Percentiles rank a stretch among this genome's conserved stretches.
These are phyloP conservation scores for Fusarium nanum DNA, from an alignment of 2,329 filamentous ascomycete species.

Conservation along the genomic window DNA sequence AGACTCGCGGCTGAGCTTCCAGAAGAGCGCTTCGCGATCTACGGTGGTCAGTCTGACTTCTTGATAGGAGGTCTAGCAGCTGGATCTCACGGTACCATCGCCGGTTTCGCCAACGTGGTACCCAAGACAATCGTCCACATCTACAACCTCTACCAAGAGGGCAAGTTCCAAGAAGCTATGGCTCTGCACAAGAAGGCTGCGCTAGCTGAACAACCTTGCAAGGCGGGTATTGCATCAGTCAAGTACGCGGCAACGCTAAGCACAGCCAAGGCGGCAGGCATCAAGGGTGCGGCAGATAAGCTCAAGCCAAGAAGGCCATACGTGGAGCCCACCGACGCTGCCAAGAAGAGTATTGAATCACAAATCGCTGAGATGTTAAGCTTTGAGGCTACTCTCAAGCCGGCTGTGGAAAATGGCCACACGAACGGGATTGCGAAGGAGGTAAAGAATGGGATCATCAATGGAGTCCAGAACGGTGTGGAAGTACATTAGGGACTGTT, in stretches of 20 bases:
- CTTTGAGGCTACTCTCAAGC: slow-evolving; percentile 50
- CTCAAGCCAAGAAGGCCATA: slow-evolving; percentile 72
- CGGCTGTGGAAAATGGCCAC: not conserved
- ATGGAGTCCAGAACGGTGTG: not conserved
- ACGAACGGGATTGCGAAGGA: not conserved
- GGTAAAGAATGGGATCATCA: not conserved
- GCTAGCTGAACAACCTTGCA: slow-evolving; percentile 73
- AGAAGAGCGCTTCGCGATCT: slow-evolving; percentile 70
- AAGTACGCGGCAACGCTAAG: slow-evolving; percentile 75
- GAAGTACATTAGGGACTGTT: not conserved
- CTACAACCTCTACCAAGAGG: slow-evolving; percentile 69
- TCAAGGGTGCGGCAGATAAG: slow-evolving; percentile 68
- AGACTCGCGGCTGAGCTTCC: slow-evolving; percentile 65
- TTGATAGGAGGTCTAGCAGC: slow-evolving; percentile 69
- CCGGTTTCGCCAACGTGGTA: slow-evolving; percentile 72
- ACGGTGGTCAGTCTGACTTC: slow-evolving; percentile 80
- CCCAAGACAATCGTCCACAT: slow-evolving; percentile 68
- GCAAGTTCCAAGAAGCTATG: slow-evolving; percentile 69
- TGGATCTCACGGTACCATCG: slow-evolving; percentile 70
- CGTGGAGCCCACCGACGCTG: slow-evolving; percentile 57
- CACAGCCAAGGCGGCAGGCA: slow-evolving; percentile 68
- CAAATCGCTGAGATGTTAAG: slow-evolving; percentile 57
- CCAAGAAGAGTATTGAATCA: slow-evolving; percentile 56
- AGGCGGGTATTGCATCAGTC: slow-evolving; percentile 73
- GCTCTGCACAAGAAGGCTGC: slow-evolving; percentile 71